Base-by-base conservation (phyloP, 208 protist genomes). In the Leishmania arabica region DNA sequence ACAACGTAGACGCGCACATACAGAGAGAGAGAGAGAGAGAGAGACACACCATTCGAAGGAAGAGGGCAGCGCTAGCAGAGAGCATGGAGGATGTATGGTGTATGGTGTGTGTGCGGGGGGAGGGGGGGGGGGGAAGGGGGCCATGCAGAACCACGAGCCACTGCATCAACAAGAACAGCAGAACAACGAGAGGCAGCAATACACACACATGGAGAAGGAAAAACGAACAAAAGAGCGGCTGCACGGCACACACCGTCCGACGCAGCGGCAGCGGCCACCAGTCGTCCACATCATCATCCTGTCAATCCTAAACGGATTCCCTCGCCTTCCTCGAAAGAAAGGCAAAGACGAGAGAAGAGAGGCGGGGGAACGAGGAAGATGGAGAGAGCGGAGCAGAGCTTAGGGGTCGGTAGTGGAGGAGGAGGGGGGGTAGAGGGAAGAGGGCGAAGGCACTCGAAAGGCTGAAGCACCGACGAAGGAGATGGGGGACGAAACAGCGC, bases 101-200 rank as follows among this genome's bases (percentile, higher is more conserved):
- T 45, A 45, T 7, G 42, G 42, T 45, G 42, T 45, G 42, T 45
- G 42, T 45, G 4, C 4, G 42, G 45, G 45, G 0, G 0, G 27
- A 7, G 7, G 24, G 5, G 56, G 8, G 4, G 4, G 9, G 56
- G 7, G 5, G 5, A 3, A 37, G 34, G 34, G 34, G 34, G 34
- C 34, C 56, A 8, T 77, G 3, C 42, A 81, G 58, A 77, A 37
- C 75, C 75, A 76, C 54, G 34, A 37, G 21, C 27, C 49, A 68
- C 78, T 34, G 42, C 31, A 69, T 68, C 54, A 60, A 71, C 60
- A 60, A 24, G 64, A 62, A 51, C 68, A 58, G 31, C 80, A n/a
- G 53, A 82, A 58, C 21, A 64, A 58, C 21, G 64, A 78, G 54
- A 6, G 65, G 79, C 21, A 73, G 79, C 21, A 73, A 34, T 11